Base-by-base conservation (phyloP, 106 monocot species). In the Triglochin maritima region DNA sequence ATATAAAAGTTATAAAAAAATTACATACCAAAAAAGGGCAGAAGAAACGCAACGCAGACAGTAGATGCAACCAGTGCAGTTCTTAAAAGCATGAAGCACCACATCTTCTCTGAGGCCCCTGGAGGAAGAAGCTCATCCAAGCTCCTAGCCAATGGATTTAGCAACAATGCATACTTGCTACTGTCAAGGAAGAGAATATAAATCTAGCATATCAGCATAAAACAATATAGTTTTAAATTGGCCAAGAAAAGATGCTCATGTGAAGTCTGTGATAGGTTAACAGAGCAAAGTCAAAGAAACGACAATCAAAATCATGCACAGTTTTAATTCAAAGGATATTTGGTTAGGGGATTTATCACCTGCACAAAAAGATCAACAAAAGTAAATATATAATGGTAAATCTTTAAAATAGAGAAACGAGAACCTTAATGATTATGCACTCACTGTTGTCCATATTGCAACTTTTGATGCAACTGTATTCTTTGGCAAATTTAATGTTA, bases 321-420 rank as follows among this genome's bases (percentile, higher is more conserved):
- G 46, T 1, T 7, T 43, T 13, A 48, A 48, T 64, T 48, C 4
- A 63, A 89, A 96, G 88, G 96, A 98, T 98, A 91, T 79, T 98
- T 98, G 3, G 96, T 91, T 65, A 98, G 77, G 17, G 91, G 96
- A 68, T 91, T 98, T 64, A 98, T 77, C 68, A 98, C 91, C 96
- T 98, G 91, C 59, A 14, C 59, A 73, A 17, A 68, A 79, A 2
- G 55, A 44, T 64, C 7, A 57, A 72, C 67, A 9, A 74, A 13
- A 58, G 8, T 76, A 14, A 72, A n/a, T 47, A 71, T n/a, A 61
- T 45, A 50, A 11, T 6, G 49, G 9, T 12, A 4, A n/a, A 0
- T 47, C 16, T 14, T 17, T 29, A 60, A 29, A 60, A 57, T 76
- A 62, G 9, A 56, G 58, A 9, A 12, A 66, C 3, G 17, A 17